Base-by-base conservation (phyloP, 2,329 filamentous ascomycete species). In the Fusarium dlaminii region DNA sequence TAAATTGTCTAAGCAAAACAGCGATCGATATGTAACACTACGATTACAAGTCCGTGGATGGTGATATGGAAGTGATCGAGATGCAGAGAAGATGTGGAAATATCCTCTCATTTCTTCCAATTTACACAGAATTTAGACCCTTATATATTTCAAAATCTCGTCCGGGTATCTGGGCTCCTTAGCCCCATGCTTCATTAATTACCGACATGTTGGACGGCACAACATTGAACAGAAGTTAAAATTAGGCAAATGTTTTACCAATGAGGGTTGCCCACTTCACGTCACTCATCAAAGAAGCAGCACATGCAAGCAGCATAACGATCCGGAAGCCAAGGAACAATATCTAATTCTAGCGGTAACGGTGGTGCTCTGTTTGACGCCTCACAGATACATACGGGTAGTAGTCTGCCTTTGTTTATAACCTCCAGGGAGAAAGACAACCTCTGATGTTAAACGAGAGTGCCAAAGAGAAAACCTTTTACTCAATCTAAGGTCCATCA, bases 251-350 rank as follows among this genome's bases (percentile, higher is more conserved):
- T 48, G 63, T 49, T 51, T 37, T 63, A 39, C 73, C 66, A 68
- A 71, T 71, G 73, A 77, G 75, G 73, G 24, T 46, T 77, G 51
- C 60, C 61, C 61, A 56, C 39, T 46, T 68, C 56, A 54, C 48
- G 56, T 58, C 48, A 56, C 56, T 54, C 48, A 54, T 29, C 4
- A 37, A 27, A 49, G 32, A 27, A 52, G 27, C 39, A 54, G 30
- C 20, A 37, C 55, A 36, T 29, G 30, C 39, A 32, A 17, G 30
- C 30, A 60, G 24, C 24, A 54, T 36, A 22, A 11, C 8, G n/a
- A 57, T 57, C 18, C 29, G n/a, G 54, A 57, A 32, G 30, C 39
- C 39, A 57, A 46, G 39, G 39, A 34, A 27, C 39, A 43, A 14
- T 52, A 54, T 54, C n/a, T 54, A 15, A 45, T 56, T 42, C 22